Conservation (phyloP, 2,329 filamentous ascomycete genomes). For the Rhinocladiella similis region DNA sequence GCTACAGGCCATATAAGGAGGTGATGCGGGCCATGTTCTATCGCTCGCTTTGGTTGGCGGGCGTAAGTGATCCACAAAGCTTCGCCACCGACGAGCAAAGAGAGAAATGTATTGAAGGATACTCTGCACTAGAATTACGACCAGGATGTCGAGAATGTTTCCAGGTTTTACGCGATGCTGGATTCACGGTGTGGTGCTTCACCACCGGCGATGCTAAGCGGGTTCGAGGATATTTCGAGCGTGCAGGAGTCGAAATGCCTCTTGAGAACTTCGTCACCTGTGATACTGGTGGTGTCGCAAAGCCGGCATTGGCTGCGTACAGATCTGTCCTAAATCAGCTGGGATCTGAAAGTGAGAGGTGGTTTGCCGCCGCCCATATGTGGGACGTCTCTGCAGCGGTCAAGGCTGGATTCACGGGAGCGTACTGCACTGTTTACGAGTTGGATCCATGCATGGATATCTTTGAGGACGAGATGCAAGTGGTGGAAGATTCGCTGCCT, state of each 20-base stretch:
- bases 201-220: constrained; percentile 53
- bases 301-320: constrained; percentile 53
- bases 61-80: constrained; percentile 40
- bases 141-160: constrained; percentile 41
- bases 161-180: constrained; percentile 42
- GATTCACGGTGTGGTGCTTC: constrained; percentile 56
- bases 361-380: constrained; percentile 62
- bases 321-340: constrained; percentile 44
- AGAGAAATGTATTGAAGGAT: constrained; percentile 38
- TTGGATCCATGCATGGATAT: constrained; percentile 52
- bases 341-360: constrained; percentile 35
- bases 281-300: constrained; percentile 50
- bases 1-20: constrained; percentile 41
- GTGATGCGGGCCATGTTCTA: constrained; percentile 46
- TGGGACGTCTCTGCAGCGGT: constrained; percentile 59
- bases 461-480: constrained; percentile 52
- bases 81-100: constrained; percentile 43
- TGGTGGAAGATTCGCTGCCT: constrained; percentile 47
- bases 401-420: constrained; percentile 53
- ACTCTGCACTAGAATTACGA: constrained; percentile 35
- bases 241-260: constrained; percentile 51
- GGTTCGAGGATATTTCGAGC: constrained; percentile 55
- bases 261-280: constrained; percentile 54
- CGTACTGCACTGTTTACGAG: constrained; percentile 56
- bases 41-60: constrained; percentile 42